These are phyloP conservation scores for Talaromyces borbonicus DNA, from an alignment of 495 filamentous ascomycete genomes.

Conservation along the genomic window DNA sequence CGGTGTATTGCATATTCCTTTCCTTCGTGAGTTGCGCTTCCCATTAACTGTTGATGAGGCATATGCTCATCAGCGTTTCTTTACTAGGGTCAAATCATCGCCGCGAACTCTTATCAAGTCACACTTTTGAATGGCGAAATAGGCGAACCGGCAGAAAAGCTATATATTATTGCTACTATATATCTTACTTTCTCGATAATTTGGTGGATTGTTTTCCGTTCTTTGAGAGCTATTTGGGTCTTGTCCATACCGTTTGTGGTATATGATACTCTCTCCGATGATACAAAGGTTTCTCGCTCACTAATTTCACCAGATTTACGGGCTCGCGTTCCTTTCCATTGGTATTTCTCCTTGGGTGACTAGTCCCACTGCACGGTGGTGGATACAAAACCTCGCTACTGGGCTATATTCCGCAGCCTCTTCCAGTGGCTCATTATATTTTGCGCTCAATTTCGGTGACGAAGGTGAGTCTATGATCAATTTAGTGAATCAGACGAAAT, in stretches of 20 bases:
- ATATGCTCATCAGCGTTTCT: too few species aligned
- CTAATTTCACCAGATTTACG: constrained; percentile 47
- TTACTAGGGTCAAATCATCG: constrained; percentile 53
- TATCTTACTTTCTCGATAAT: constrained; percentile 50
- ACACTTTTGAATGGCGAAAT: constrained; percentile 52
- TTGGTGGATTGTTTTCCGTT: constrained; percentile 54
- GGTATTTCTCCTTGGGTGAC: constrained; percentile 35
- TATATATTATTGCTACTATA: constrained; percentile 53
- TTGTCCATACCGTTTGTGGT: constrained; percentile 46
- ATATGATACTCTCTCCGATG: not conserved
- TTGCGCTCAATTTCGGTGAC: constrained; percentile 59
- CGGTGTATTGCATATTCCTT: constrained; percentile 53
- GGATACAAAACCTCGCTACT: constrained; percentile 49
- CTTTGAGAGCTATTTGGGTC: constrained; percentile 45
- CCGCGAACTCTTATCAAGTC: constrained; percentile 60
- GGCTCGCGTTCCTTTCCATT: constrained; percentile 36
- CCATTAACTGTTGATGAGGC: not conserved
- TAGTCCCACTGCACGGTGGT: constrained; percentile 25
- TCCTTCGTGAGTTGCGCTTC: constrained; percentile 33
- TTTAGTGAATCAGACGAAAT: too few species aligned
- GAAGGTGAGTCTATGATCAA: constrained; percentile 29
- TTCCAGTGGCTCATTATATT: constrained; percentile 49
- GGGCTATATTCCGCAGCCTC: constrained; percentile 52
- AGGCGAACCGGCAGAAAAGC: constrained; percentile 47
- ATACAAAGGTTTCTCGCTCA: too few species aligned